A percentile compares a stretch with the other conserved stretches of the same genome.
These are phyloP conservation scores for Apiotrichum mycotoxinovorans DNA, from an alignment of 1,284 basidiomycete genomes.

Conservation along the genomic window DNA sequence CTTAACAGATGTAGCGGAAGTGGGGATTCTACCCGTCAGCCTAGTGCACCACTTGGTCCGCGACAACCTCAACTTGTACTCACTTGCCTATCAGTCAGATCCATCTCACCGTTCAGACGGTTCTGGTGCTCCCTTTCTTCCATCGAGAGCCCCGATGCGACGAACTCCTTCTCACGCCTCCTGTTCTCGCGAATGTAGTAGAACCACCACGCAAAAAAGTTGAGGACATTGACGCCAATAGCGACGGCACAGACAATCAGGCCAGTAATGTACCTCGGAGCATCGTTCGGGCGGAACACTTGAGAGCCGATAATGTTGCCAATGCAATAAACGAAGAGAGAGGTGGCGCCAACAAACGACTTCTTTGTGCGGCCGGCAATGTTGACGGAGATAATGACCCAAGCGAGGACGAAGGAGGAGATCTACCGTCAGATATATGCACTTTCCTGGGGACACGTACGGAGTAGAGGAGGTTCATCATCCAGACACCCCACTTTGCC, in stretches of 20 bases:
- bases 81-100: conserved; percentile 24
- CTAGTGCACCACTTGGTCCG: conserved; percentile 13
- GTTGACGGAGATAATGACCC: conserved; percentile 15
- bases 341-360: conserved; percentile 21
- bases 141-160: conserved; percentile 21
- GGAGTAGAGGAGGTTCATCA: conserved; percentile 13
- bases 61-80: no score
- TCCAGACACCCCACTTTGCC: conserved; percentile 25
- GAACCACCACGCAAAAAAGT: conserved; percentile 21
- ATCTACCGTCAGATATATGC: no score
- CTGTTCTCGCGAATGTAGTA: conserved; percentile 27
- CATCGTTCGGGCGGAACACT: conserved; percentile 22
- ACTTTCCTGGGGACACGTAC: no score
- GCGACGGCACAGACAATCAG: conserved; percentile 22
- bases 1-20: conserved; percentile 6
- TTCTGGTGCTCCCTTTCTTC: conserved; percentile 26
- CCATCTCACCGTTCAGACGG: conserved; percentile 29
- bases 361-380: conserved; percentile 22
- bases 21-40: conserved; percentile 20
- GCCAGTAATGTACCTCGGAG: conserved; percentile 23
- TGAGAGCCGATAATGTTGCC: conserved; percentile 32
- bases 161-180: conserved; percentile 21
- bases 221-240: conserved; percentile 13
- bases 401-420: conserved; percentile 19
- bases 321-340: conserved; percentile 25